These are phyloP conservation scores for Rhododendron griersonianum DNA, from an alignment of 148 eudicot genomes.

Conservation along the genomic window DNA sequence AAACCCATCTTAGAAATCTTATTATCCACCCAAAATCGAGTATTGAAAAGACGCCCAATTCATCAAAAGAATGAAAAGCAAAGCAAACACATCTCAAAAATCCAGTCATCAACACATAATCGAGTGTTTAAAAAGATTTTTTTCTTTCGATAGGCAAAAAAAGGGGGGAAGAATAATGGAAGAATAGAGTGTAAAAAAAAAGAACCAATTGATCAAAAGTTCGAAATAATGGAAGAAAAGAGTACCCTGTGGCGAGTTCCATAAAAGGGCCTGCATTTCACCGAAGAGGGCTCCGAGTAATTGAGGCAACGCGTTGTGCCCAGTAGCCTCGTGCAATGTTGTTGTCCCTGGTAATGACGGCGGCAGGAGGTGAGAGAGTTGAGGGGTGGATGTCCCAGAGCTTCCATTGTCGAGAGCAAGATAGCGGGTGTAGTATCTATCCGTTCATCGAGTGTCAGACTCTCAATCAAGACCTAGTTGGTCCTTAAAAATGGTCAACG, in stretches of 20 bases:
- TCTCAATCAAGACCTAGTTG: too few species aligned
- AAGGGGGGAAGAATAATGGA: too few species aligned
- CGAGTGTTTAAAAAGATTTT: too few species aligned
- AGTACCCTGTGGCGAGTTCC: conserved; percentile 25
- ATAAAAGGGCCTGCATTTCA: conserved; percentile 9
- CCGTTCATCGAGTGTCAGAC: background rate
- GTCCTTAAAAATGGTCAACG: too few species aligned
- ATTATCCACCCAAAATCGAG: background rate
- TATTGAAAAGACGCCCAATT: background rate
- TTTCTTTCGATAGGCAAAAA: too few species aligned
- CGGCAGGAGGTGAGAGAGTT: conserved; percentile 9
- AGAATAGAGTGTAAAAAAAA: background rate
- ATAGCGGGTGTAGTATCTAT: background rate
- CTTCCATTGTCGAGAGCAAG: conserved; percentile 16
- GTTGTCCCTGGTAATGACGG: background rate
- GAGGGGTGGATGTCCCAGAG: conserved; percentile 20
- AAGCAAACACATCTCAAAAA: background rate
- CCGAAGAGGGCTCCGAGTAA: conserved; percentile 10
- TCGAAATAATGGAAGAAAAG: background rate
- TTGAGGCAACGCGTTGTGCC: conserved; percentile 21
- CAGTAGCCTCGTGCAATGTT: conserved; percentile 6
- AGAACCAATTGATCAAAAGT: background rate
- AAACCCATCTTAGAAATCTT: background rate
- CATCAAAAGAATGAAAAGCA: background rate
- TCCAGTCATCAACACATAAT: background rate